phyloP scores from a whole-genome alignment of 805 yeast species.

The Nakazawaea wickerhamii region DNA sequence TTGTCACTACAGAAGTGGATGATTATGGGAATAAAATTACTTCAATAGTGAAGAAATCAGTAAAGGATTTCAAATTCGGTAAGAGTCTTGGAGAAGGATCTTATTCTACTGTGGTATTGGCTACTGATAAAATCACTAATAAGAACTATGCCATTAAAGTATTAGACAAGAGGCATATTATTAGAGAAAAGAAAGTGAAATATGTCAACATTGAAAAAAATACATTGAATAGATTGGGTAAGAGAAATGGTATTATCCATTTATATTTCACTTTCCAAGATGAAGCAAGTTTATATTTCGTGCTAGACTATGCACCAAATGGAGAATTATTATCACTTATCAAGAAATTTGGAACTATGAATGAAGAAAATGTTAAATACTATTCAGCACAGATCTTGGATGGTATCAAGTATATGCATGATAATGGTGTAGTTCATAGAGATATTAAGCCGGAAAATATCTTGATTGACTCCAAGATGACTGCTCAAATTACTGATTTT shows the following conservation, averaged over 20 bases:
- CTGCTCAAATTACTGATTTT: slow-evolving; percentile 72
- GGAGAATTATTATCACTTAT: slow-evolving; percentile 70
- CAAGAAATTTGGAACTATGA: slow-evolving; percentile 64
- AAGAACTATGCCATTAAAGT: slow-evolving; percentile 70
- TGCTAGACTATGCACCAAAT: slow-evolving; percentile 72
- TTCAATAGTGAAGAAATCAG: slow-evolving; percentile 46
- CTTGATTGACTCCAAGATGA: slow-evolving; percentile 52
- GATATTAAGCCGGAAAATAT: slow-evolving; percentile 85
- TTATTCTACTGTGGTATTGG: slow-evolving; percentile 88
- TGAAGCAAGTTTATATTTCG: slow-evolving; percentile 64
- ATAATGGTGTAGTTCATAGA: slow-evolving; percentile 71
- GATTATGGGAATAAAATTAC: slow-evolving; percentile 46
- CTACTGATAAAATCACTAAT: slow-evolving; percentile 64
- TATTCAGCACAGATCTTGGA: slow-evolving; percentile 72
- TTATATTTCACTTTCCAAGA: slow-evolving; percentile 79
- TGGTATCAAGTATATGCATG: slow-evolving; percentile 67
- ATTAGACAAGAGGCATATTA: slow-evolving; percentile 79
- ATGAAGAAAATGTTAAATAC: slow-evolving; percentile 62
- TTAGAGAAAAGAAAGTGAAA: slow-evolving; percentile 89
- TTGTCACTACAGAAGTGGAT: slow-evolving; percentile 39
- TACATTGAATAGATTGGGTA: slow-evolving; percentile 64
- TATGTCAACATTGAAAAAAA: slow-evolving; percentile 94
- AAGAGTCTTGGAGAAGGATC: slow-evolving; percentile 92
- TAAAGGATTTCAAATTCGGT: slow-evolving; percentile 84
- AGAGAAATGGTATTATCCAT: slow-evolving; percentile 58